Conservation (phyloP, 2,329 filamentous ascomycete genomes). For the Microdochium paspali region DNA sequence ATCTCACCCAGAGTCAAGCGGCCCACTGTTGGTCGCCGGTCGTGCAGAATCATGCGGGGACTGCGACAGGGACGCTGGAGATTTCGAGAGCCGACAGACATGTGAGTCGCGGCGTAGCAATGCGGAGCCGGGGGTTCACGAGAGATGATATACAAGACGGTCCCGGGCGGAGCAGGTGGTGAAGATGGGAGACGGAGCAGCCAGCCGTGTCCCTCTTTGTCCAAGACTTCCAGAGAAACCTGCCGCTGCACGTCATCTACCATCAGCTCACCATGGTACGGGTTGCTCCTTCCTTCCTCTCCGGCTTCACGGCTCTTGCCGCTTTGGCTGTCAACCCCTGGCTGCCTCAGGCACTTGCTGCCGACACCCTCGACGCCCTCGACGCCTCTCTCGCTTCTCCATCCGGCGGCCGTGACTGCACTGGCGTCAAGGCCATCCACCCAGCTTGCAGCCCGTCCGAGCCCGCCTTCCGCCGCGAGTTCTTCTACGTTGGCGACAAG, state of each 20-base stretch:
- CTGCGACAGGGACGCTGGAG: neutral
- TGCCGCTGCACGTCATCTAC: too few relatives aligned
- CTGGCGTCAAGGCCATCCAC: constrained; percentile 6
- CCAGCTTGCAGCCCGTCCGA: constrained; percentile 9
- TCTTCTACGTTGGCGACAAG: constrained; percentile 6
- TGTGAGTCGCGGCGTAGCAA: neutral
- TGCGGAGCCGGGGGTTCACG: neutral
- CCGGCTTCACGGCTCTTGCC: neutral
- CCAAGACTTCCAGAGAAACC: too few relatives aligned
- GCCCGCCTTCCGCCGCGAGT: constrained; percentile 2
- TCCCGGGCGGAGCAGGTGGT: neutral
- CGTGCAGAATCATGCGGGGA: neutral
- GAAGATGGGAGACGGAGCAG: neutral
- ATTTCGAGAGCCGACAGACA: neutral
- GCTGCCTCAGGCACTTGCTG: neutral
- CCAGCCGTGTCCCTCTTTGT: too few relatives aligned
- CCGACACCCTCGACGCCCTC: neutral
- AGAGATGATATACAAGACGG: neutral
- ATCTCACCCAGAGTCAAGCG: neutral
- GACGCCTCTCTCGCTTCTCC: neutral
- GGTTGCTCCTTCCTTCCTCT: neutral
- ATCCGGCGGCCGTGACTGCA: constrained; percentile 2
- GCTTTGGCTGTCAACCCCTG: neutral
- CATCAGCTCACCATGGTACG: neutral
- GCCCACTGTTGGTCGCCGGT: neutral